Conservation (phyloP, 2,329 filamentous ascomycete genomes). For the Neopestalotiopsis clavispora region DNA sequence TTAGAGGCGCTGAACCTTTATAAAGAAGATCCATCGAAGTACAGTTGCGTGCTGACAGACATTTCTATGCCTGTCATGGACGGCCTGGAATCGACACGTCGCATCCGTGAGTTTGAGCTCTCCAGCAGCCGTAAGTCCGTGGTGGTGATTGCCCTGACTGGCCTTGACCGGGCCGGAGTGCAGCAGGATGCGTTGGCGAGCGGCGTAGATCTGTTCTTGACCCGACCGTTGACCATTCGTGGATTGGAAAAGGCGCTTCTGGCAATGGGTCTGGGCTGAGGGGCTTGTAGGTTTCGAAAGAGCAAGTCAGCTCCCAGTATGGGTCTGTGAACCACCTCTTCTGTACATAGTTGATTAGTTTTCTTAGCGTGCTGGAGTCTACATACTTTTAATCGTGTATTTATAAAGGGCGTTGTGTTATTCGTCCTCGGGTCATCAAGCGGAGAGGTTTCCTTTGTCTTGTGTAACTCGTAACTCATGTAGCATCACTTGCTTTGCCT, state of each 20-base stretch:
- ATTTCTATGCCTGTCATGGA: conserved; percentile 53
- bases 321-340: background rate
- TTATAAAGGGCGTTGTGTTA: too few species aligned
- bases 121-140: conserved; percentile 40
- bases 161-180: conserved; percentile 46
- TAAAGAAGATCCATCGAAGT: conserved; percentile 24
- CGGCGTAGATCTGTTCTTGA: conserved; percentile 52
- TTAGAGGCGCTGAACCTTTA: conserved; percentile 42
- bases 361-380: too few species aligned
- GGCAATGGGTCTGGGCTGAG: background rate
- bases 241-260: conserved; percentile 6
- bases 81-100: conserved; percentile 44
- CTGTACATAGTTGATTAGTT: background rate
- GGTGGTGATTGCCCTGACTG: conserved; percentile 50
- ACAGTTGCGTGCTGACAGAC: conserved; percentile 23
- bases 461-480: too few species aligned
- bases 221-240: conserved; percentile 42
- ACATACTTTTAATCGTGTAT: too few species aligned
- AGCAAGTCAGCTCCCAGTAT: background rate
- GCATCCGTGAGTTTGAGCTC: conserved; percentile 46
- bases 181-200: conserved; percentile 50
- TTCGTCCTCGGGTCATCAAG: too few species aligned
- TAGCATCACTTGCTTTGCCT: too few species aligned
- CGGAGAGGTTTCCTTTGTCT: too few species aligned
- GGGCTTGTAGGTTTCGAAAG: background rate